These are phyloP conservation scores for Fusarium miscanthi DNA, from an alignment of 2,329 filamentous ascomycete species.

Conservation along the genomic window DNA sequence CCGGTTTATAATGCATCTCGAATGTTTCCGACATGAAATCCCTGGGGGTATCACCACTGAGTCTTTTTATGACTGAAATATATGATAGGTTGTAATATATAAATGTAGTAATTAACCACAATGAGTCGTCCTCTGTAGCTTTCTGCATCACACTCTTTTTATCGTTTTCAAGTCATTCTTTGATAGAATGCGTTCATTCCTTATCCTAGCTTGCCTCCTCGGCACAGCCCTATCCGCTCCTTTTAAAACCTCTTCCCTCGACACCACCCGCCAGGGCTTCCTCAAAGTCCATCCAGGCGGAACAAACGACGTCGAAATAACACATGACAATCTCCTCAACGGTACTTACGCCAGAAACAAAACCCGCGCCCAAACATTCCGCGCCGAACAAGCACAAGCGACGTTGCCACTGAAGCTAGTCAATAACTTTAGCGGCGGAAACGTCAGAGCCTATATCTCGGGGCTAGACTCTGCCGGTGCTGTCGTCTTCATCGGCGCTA, in stretches of 20 bases:
- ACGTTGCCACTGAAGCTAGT: conserved; percentile 50
- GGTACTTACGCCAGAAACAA: conserved; percentile 46
- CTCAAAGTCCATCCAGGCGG: conserved; percentile 49
- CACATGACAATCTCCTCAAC: conserved; percentile 54
- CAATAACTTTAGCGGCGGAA: conserved; percentile 56
- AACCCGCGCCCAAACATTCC: neutral
- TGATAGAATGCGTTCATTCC: conserved; percentile 41
- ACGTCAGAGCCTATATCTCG: conserved; percentile 59
- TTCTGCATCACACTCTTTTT: conserved; percentile 13
- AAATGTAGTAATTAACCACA: neutral
- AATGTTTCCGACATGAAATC: conserved; percentile 1
- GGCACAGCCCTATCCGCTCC: conserved; percentile 33
- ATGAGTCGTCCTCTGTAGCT: neutral
- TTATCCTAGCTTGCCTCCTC: conserved; percentile 37
- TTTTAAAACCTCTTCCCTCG: conserved; percentile 9
- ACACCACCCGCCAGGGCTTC: conserved; percentile 40
- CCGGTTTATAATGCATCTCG: conserved; percentile 18
- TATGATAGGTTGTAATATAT: conserved; percentile 23
- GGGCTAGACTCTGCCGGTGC: conserved; percentile 54
- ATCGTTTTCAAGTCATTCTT: conserved; percentile 14
- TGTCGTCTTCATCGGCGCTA: conserved; percentile 57
- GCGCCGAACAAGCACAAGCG: conserved; percentile 16
- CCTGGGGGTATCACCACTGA: conserved; percentile 1
- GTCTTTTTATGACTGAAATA: neutral
- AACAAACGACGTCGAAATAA: conserved; percentile 50